Conservation (phyloP, 139 green algal species). For the Pleodorina starrii region DNA sequence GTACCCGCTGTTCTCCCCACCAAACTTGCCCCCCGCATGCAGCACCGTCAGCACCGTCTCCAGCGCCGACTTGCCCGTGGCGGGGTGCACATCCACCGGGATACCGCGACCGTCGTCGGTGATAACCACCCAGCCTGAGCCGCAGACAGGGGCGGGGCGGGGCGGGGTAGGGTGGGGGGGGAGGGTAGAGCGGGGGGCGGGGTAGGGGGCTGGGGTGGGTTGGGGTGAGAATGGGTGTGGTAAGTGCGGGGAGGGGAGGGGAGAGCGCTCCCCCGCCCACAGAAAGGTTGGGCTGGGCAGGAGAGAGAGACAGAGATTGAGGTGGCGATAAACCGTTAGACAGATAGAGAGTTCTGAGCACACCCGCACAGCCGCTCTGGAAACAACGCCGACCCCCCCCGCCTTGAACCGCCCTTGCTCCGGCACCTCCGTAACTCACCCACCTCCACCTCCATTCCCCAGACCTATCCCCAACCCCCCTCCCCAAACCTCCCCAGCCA, state of each 20-base stretch:
- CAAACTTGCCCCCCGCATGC: conserved; percentile 99
- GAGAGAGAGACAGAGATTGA: too few species aligned
- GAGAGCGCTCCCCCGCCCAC: too few species aligned
- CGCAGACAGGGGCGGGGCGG: neutral
- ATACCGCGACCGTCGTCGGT: conserved; percentile 95
- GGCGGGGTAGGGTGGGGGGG: neutral
- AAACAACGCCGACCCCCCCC: too few species aligned
- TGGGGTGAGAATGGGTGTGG: neutral
- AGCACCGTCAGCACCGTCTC: conserved; percentile 93
- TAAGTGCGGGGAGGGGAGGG: neutral
- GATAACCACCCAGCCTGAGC: conserved; percentile 80
- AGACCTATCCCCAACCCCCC: too few species aligned
- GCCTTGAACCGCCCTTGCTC: too few species aligned
- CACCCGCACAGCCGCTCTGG: too few species aligned
- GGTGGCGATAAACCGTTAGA: too few species aligned
- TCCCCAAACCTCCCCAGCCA: too few species aligned
- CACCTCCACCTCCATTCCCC: too few species aligned
- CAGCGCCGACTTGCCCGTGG: conserved; percentile 87
- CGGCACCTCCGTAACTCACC: too few species aligned
- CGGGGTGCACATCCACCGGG: conserved; percentile 91
- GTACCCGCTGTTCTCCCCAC: conserved; percentile 77
- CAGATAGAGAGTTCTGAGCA: too few species aligned
- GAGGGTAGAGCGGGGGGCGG: neutral
- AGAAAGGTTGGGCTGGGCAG: too few species aligned
- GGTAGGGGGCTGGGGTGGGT: neutral